A percentile compares a stretch with the other conserved stretches of the same genome.
phyloP scores from a whole-genome alignment of 2,329 filamentous ascomycete genomes.

The Colletotrichum sp. region DNA sequence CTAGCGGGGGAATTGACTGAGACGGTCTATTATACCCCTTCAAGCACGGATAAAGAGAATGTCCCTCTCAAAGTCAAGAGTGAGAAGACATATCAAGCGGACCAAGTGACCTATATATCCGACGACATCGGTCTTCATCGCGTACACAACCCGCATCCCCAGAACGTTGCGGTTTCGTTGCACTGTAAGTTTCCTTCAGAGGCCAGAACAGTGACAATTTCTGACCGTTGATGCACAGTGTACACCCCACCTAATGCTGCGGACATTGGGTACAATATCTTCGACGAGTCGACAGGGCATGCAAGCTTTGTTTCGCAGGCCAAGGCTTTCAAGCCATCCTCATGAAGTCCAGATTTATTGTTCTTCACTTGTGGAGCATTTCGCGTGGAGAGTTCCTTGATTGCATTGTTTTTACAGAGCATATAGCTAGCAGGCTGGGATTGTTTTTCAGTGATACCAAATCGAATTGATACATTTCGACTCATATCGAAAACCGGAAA shows the following conservation, averaged over 20 bases:
- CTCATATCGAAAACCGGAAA: not conserved
- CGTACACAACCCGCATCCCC: not conserved
- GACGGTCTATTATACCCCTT: not conserved
- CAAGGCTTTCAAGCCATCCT: not conserved
- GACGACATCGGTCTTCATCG: not conserved
- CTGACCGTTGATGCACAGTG: not conserved
- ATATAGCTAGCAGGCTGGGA: not conserved
- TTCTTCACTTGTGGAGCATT: not conserved
- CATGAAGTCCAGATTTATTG: not conserved
- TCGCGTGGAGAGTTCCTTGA: not conserved
- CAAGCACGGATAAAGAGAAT: not conserved
- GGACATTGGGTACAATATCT: not conserved
- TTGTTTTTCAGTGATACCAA: not conserved
- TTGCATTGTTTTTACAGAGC: not conserved
- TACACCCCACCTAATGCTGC: not conserved
- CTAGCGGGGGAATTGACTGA: not conserved
- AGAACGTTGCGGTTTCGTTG: not conserved
- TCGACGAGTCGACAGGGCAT: not conserved
- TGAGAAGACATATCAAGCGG: not conserved
- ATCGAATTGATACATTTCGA: not conserved
- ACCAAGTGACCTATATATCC: not conserved
- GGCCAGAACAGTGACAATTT: accelerated
- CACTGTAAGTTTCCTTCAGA: not conserved
- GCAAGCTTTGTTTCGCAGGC: not conserved
- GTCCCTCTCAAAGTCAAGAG: not conserved